Conservation (phyloP, 1,139 yeast species). For the Suzukiozyma palmioleophila region DNA sequence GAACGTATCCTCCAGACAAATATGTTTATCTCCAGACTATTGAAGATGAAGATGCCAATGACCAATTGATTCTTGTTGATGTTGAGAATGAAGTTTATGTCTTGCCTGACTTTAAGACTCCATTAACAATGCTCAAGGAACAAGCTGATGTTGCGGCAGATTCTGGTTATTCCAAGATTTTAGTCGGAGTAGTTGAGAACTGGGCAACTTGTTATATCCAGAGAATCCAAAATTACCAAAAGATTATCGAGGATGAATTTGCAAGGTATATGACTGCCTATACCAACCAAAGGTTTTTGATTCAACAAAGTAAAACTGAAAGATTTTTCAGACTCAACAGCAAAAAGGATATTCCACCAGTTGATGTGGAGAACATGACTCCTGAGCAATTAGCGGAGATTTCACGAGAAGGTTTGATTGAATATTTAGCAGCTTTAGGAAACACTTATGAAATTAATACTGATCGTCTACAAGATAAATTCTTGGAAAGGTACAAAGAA, state of each 20-base stretch:
- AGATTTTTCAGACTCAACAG: constrained; percentile 33
- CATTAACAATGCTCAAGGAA: constrained; percentile 77
- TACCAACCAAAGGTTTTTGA: constrained; percentile 36
- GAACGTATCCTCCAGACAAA: constrained; percentile 69
- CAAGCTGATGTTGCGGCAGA: constrained; percentile 93
- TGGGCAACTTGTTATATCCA: constrained; percentile 60
- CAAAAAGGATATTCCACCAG: constrained; percentile 17
- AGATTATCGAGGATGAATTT: constrained; percentile 55
- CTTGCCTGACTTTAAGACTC: constrained; percentile 43
- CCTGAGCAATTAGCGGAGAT: constrained; percentile 46
- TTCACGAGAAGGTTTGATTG: constrained; percentile 75
- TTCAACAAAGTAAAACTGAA: constrained; percentile 39
- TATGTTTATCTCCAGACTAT: constrained; percentile 37
- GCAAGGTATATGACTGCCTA: constrained; percentile 41
- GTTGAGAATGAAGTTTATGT: constrained; percentile 71
- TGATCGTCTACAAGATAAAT: constrained; percentile 74
- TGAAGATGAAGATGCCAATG: constrained; percentile 42
- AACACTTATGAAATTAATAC: constrained; percentile 82
- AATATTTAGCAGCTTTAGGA: constrained; percentile 78
- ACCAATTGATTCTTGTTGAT: constrained; percentile 58
- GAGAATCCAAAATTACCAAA: constrained; percentile 60
- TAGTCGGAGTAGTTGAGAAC: constrained; percentile 77
- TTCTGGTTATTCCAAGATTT: constrained; percentile 76
- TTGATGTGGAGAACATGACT: constrained; percentile 40
- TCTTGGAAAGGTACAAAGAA: constrained; percentile 58